phyloP scores from a whole-genome alignment of 75 land plant genomes.

The Pseudotsuga menziesii region DNA sequence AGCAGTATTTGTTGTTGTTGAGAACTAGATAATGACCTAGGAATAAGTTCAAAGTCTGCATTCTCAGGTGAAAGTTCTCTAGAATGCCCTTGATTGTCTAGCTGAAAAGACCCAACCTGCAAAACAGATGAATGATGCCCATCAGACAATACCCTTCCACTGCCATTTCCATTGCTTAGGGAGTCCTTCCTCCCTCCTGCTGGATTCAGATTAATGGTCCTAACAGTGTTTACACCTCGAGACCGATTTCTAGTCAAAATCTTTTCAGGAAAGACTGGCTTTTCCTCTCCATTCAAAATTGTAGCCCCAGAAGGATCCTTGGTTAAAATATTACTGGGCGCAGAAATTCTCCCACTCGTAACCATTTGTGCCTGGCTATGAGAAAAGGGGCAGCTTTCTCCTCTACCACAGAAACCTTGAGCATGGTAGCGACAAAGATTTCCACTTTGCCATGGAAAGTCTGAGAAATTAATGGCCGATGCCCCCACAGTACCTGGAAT shows the following conservation, averaged over 20 bases:
- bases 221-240: not conserved
- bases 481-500: not conserved
- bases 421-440: not conserved
- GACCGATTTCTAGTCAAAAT: conserved; percentile 17
- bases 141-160: not conserved
- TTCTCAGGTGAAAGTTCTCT: conserved; percentile 9
- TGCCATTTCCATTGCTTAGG: not conserved
- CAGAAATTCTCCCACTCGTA: not conserved
- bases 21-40: too few relatives aligned
- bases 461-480: conserved; percentile 3
- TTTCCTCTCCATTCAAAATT: conserved; percentile 13
- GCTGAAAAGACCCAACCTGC: not conserved
- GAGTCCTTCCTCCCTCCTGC: conserved; percentile 1
- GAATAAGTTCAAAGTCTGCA: not conserved
- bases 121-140: conserved; percentile 12
- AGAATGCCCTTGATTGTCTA: conserved; percentile 13
- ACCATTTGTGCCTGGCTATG: conserved; percentile 10
- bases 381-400: conserved; percentile 17
- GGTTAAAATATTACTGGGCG: not conserved
- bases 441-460: not conserved
- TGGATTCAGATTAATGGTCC: not conserved
- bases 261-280: conserved; percentile 23
- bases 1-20: conserved; percentile 12
- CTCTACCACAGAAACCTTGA: not conserved
- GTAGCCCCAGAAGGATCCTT: not conserved